Evolutionary conservation across 176 grass and related monocot genomes (phyloP), one percentile per base, ranked within the genome.

Genomic region (Aechmea fasciata): DNA sequence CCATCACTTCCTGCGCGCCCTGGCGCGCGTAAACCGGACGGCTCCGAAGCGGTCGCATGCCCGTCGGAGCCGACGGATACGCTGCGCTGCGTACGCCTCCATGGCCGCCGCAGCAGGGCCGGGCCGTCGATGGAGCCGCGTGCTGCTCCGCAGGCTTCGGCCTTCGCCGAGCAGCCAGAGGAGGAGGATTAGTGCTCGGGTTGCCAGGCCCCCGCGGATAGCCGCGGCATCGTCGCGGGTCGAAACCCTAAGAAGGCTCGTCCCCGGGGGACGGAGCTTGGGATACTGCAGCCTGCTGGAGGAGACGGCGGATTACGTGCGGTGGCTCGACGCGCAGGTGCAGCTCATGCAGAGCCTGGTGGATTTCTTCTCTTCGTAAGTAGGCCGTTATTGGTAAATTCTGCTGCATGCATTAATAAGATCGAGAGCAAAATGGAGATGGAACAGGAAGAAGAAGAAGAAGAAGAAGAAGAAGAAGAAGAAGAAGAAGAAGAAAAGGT

Each of bases 301-400:
- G 69, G 88, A 96, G 80, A 87, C 92, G 49, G 92, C 92, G 29
- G 83, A 96, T 69, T 96, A 91, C 77, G 63, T 91, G 54, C 75
- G 75, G 72, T 78, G 76, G 57, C 83, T 96, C 3, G 80, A 78
- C 11, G 66, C 81, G 69, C 92, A 96, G 85, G 88, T 91, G 78
- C 83, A 87, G 74, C 78, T 96, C 78, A 96, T 96, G 92, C 78
- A 89, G 74, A 79, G 78, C 67, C 75, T 96, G 72, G 85, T 84
- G 77, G 85, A 89, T 75, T 70, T 78, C 23, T 81, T 88, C 75
- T 87, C 85, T 63, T 75, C 48, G 68, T 76, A 78, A 91, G 79
- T 71, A 86, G 75, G 33, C n/a, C n/a, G 33, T 41, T 19, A 22
- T 10, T 61, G n/a, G 22, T 8, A 22, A 61, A 13, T 15, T 18